phyloP scores from a whole-genome alignment of 1,284 basidiomycete species.

The Malassezia equina region DNA sequence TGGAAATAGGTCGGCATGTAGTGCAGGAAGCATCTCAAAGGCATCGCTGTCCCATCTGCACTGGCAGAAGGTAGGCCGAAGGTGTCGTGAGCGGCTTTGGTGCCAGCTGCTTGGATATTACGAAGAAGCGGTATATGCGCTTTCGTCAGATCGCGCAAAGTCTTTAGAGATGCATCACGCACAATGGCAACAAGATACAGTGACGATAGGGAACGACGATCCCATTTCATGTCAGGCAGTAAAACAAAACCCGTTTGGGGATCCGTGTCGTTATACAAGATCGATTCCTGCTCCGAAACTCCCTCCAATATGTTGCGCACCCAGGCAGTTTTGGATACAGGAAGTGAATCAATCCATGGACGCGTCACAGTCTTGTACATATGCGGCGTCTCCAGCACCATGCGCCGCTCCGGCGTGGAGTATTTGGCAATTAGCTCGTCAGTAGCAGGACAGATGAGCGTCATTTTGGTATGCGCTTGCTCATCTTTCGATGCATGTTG shows the following conservation, averaged over 20 bases:
- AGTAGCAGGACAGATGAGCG: slow-evolving; percentile 33
- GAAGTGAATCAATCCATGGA: slow-evolving; percentile 40
- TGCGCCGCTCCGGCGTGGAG: slow-evolving; percentile 60
- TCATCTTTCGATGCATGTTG: neutral
- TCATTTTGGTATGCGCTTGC: slow-evolving; percentile 39
- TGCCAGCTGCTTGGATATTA: slow-evolving; percentile 58
- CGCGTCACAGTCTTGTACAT: slow-evolving; percentile 29
- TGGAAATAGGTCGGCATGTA: slow-evolving; percentile 93
- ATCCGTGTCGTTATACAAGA: slow-evolving; percentile 60
- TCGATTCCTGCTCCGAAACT: slow-evolving; percentile 64
- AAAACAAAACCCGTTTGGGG: slow-evolving; percentile 58
- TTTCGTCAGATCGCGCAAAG: slow-evolving; percentile 52
- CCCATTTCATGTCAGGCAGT: slow-evolving; percentile 55
- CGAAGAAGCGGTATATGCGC: slow-evolving; percentile 63
- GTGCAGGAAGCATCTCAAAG: slow-evolving; percentile 72
- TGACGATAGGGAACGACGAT: slow-evolving; percentile 57
- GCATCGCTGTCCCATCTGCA: slow-evolving; percentile 14
- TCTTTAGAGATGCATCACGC: slow-evolving; percentile 42
- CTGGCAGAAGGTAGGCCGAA: slow-evolving; percentile 59
- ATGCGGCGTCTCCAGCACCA: slow-evolving; percentile 50
- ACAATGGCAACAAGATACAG: slow-evolving; percentile 49
- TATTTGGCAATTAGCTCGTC: slow-evolving; percentile 57
- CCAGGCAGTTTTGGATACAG: slow-evolving; percentile 60
- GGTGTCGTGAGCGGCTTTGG: slow-evolving; percentile 54
- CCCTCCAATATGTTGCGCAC: slow-evolving; percentile 76